Percentiles rank a stretch among this genome's conserved stretches.
Conservation (phyloP, 352 stramenopile genomes). For the Halophytophthora polymorphica region DNA sequence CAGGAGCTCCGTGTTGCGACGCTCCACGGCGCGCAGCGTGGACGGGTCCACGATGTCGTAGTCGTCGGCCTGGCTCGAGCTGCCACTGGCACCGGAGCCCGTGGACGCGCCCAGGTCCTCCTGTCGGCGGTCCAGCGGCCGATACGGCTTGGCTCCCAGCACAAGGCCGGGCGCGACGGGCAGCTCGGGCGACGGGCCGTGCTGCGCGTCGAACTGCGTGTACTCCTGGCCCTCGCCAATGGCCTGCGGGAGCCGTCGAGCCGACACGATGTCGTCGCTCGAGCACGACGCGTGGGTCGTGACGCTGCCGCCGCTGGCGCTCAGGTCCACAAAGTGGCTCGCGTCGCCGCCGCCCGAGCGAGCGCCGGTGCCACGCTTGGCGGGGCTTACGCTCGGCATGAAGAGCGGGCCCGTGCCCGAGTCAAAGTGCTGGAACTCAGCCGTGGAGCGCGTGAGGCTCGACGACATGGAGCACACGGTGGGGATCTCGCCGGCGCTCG, state of each 20-base stretch:
- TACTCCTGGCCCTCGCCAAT: slow-evolving; percentile 9
- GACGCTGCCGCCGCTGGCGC: slow-evolving; percentile 5
- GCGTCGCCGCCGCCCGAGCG: too few species aligned
- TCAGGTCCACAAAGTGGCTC: slow-evolving; percentile 28
- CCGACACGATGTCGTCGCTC: not conserved
- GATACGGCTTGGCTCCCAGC: slow-evolving; percentile 1
- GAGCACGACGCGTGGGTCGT: slow-evolving; percentile 7
- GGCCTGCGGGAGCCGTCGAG: not conserved
- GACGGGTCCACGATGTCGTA: slow-evolving; percentile 74
- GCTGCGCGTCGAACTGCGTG: slow-evolving; percentile 7
- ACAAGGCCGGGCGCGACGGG: slow-evolving; percentile 3
- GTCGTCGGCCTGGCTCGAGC: slow-evolving; percentile 28
- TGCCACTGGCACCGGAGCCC: slow-evolving; percentile 4
- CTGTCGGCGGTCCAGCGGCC: slow-evolving; percentile 7
- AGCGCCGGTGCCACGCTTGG: too few species aligned
- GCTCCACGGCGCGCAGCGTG: slow-evolving; percentile 50
- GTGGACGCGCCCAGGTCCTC: slow-evolving; percentile 1
- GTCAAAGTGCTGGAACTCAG: too few species aligned
- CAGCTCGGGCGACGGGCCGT: slow-evolving; percentile 4
- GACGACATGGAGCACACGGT: too few species aligned
- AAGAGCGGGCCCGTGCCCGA: too few species aligned
- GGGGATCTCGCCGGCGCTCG: too few species aligned
- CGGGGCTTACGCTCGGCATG: too few species aligned
- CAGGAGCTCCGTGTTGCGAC: slow-evolving; percentile 67
- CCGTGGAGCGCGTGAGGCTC: too few species aligned